These are phyloP conservation scores for Paraglomus brasilianum DNA, from an alignment of 192 early-diverging fungal species.

Conservation along the genomic window DNA sequence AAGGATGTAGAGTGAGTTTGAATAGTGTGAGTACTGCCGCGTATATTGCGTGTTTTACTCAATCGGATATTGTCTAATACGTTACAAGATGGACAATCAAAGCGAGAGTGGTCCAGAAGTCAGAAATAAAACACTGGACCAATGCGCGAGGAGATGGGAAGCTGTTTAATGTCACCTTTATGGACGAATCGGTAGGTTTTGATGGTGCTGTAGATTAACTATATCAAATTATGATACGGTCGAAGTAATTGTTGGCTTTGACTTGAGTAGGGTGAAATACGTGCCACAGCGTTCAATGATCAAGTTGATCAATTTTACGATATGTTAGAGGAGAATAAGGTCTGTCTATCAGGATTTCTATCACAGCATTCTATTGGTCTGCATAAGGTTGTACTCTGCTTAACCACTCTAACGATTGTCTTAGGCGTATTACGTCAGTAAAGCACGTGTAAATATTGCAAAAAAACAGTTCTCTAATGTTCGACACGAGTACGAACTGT, in stretches of 20 bases:
- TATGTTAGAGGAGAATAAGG: constrained; percentile 75
- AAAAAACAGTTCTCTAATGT: constrained; percentile 79
- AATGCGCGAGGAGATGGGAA: constrained; percentile 74
- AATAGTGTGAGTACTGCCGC: neutral
- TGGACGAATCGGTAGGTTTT: constrained; percentile 78
- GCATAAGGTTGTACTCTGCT: too few relatives aligned
- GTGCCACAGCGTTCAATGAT: constrained; percentile 91
- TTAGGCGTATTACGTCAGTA: constrained; percentile 77
- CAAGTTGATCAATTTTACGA: constrained; percentile 76
- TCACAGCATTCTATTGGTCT: too few relatives aligned
- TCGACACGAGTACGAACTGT: constrained; percentile 92
- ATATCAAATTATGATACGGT: too few relatives aligned
- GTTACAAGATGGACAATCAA: constrained; percentile 97
- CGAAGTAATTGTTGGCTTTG: neutral
- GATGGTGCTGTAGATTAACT: neutral
- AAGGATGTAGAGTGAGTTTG: neutral
- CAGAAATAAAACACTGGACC: constrained; percentile 75
- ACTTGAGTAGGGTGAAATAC: constrained; percentile 80
- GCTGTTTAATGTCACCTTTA: constrained; percentile 85
- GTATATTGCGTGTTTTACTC: neutral
- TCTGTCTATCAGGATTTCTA: constrained; percentile 19
- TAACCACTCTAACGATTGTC: too few relatives aligned
- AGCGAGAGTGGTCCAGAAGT: constrained; percentile 85
- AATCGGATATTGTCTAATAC: too few relatives aligned
- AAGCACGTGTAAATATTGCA: constrained; percentile 78